phyloP scores from a whole-genome alignment of 139 green algal species.

The Ulvella scutata region DNA sequence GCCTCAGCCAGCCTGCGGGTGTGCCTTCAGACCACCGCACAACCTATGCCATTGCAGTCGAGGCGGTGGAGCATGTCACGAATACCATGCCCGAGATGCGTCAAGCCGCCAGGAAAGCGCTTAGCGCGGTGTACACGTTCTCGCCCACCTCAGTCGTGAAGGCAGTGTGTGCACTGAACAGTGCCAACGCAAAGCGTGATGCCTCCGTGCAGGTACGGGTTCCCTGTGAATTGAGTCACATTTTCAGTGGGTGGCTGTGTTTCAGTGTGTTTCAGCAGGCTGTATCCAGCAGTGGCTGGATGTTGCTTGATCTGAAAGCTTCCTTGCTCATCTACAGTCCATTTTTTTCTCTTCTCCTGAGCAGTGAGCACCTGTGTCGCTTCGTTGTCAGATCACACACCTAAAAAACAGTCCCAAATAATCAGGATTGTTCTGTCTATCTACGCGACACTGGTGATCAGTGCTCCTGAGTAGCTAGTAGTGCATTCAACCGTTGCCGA shows the following conservation, averaged over 20 bases:
- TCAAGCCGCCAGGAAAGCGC: background rate
- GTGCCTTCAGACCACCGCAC: background rate
- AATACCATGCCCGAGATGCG: background rate
- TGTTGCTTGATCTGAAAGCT: too few species aligned
- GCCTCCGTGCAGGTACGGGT: background rate
- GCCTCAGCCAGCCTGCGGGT: background rate
- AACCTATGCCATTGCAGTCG: background rate
- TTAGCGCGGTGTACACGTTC: background rate
- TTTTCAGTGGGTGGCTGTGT: background rate
- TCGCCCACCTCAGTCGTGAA: background rate
- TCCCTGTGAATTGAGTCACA: background rate
- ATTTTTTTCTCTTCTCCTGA: too few species aligned
- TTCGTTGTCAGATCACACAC: too few species aligned
- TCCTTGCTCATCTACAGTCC: too few species aligned
- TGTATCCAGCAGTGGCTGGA: too few species aligned
- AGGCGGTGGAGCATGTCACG: background rate
- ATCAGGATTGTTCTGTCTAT: too few species aligned
- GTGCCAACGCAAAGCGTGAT: background rate
- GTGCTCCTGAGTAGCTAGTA: too few species aligned
- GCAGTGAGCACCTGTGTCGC: too few species aligned
- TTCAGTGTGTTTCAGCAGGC: too few species aligned
- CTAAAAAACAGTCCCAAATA: too few species aligned
- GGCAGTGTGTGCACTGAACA: background rate
- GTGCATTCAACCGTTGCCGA: too few species aligned
- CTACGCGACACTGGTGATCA: too few species aligned